A percentile compares a stretch with the other conserved stretches of the same genome.
Conservation (phyloP, 2,329 filamentous ascomycete genomes). For the Xylaria sp. region DNA sequence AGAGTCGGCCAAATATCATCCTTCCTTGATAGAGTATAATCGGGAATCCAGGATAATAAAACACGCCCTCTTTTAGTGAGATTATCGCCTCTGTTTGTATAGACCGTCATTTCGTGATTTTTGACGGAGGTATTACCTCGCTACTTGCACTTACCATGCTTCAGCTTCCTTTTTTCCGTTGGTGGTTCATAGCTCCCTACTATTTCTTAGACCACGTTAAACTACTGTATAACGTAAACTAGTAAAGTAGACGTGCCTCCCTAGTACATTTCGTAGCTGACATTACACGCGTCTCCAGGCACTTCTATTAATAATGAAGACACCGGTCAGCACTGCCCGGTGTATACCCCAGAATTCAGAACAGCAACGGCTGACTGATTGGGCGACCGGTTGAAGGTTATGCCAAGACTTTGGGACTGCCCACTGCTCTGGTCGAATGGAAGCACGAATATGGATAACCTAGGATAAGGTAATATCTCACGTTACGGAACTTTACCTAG, state of each 20-base stretch:
- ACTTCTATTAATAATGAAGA: not conserved
- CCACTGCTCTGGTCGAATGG: constrained; percentile 4
- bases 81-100: not conserved
- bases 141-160: not conserved
- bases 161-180: not conserved
- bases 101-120: not conserved
- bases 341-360: constrained; percentile 3
- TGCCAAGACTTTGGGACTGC: constrained; percentile 19
- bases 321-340: not conserved
- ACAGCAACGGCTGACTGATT: constrained; percentile 11
- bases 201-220: not conserved
- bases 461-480: constrained; percentile 20
- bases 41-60: constrained; percentile 10
- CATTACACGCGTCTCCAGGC: not conserved
- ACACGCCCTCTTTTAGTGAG: constrained; percentile 12
- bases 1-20: constrained; percentile 16
- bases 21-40: constrained; percentile 15
- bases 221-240: too few species aligned
- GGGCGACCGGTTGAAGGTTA: not conserved
- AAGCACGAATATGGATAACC: constrained; percentile 5
- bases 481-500: not conserved
- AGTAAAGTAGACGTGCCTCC: not conserved
- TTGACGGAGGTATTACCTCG: not conserved
- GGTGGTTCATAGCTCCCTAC: not conserved
- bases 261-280: not conserved